These are phyloP conservation scores for Fomitopsis pinicola DNA, from an alignment of 1,284 basidiomycete species.

Conservation along the genomic window DNA sequence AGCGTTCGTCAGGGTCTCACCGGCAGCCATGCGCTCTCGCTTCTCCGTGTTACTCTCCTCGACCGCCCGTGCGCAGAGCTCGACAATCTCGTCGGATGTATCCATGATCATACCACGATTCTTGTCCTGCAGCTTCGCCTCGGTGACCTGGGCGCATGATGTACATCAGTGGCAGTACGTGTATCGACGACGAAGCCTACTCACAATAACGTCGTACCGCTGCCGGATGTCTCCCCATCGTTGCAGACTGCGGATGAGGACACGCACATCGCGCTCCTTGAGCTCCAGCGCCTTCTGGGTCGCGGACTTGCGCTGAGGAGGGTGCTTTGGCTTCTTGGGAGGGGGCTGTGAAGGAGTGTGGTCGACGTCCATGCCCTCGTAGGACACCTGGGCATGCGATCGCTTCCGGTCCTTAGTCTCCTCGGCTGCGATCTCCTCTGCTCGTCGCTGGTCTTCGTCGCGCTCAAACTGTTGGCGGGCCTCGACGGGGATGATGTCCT, in stretches of 20 bases:
- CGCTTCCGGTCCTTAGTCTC: conserved; percentile 78
- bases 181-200: conserved; percentile 25
- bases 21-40: conserved; percentile 69
- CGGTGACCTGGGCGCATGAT: conserved; percentile 57
- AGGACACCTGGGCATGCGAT: conserved; percentile 81
- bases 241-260: conserved; percentile 92
- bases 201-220: conserved; percentile 90
- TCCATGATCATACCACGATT: conserved; percentile 91
- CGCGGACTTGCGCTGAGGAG: conserved; percentile 75
- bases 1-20: conserved; percentile 81
- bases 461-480: conserved; percentile 85
- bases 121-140: conserved; percentile 94
- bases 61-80: conserved; percentile 81
- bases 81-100: conserved; percentile 90
- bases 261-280: conserved; percentile 95
- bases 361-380: conserved; percentile 89
- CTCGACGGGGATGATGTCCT: conserved; percentile 96
- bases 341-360: conserved; percentile 57
- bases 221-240: conserved; percentile 97
- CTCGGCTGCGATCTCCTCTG: conserved; percentile 60
- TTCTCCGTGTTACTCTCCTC: conserved; percentile 83
- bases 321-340: conserved; percentile 69
- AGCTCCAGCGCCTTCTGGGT: conserved; percentile 94
- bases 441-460: conserved; percentile 74
- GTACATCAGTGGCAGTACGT: background rate